These are phyloP conservation scores for Cudoniella acicularis DNA, from an alignment of 495 filamentous ascomycete species.

Conservation along the genomic window DNA sequence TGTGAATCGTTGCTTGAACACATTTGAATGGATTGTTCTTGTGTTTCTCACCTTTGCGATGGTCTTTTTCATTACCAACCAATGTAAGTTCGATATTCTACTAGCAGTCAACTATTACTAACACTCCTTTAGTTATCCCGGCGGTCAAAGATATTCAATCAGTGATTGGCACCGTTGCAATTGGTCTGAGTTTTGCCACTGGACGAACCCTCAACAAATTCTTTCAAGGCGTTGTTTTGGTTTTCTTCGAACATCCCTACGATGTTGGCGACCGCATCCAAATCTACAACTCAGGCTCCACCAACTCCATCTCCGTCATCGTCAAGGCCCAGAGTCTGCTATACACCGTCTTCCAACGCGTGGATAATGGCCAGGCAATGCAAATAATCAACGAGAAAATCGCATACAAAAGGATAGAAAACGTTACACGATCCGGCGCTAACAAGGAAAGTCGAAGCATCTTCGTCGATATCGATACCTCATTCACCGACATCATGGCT, in stretches of 20 bases:
- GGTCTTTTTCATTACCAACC: neutral
- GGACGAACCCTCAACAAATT: conserved; percentile 72
- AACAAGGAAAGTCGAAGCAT: conserved; percentile 71
- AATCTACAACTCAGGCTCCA: conserved; percentile 30
- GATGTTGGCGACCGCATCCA: conserved; percentile 80
- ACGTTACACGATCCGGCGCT: conserved; percentile 66
- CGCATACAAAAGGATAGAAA: conserved; percentile 73
- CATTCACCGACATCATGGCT: conserved; percentile 64
- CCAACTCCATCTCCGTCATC: conserved; percentile 26
- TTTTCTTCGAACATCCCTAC: conserved; percentile 70
- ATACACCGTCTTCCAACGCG: conserved; percentile 70
- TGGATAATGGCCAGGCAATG: conserved; percentile 60
- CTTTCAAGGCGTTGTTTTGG: conserved; percentile 74
- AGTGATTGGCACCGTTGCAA: conserved; percentile 15
- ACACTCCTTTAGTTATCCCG: neutral
- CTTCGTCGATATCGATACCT: conserved; percentile 62
- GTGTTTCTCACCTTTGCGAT: conserved; percentile 27
- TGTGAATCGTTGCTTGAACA: conserved; percentile 74
- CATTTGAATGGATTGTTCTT: conserved; percentile 61
- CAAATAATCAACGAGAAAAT: conserved; percentile 75
- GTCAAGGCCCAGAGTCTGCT: conserved; percentile 71
- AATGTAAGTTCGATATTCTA: conserved; percentile 17
- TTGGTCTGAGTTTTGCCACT: conserved; percentile 73
- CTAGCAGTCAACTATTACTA: conserved; percentile 1
- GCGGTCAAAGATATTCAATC: neutral